These are phyloP conservation scores for Schizochytrium sp. DNA, from an alignment of 108 stramenopile species.

Conservation along the genomic window DNA sequence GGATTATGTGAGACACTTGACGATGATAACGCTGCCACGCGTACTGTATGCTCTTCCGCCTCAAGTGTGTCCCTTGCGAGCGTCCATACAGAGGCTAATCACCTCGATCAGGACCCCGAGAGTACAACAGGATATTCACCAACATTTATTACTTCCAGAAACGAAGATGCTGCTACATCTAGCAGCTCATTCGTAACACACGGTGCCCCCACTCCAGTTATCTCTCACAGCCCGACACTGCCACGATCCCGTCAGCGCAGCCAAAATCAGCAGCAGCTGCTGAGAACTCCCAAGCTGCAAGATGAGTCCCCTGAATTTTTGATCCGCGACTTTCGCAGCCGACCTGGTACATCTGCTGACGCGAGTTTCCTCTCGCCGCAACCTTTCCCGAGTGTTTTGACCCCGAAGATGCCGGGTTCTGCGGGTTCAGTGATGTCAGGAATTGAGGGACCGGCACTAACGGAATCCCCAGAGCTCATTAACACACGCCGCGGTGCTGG, in stretches of 20 bases:
- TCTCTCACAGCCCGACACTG: not conserved
- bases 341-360: not conserved
- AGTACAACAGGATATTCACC: constrained; percentile 12
- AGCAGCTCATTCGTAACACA: not conserved
- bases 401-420: not conserved
- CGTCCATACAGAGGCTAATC: no score
- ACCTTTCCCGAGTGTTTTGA: not conserved
- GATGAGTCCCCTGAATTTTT: constrained; percentile 2
- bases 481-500: not conserved
- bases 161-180: not conserved
- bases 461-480: not conserved
- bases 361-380: constrained; percentile 14
- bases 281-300: not conserved
- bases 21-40: not conserved
- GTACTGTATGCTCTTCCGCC: not conserved
- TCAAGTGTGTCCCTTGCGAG: not conserved
- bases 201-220: not conserved
- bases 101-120: not conserved
- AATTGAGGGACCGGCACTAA: not conserved
- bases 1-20: constrained; percentile 21
- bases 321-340: not conserved
- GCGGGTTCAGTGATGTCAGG: constrained; percentile 8
- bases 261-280: no score
- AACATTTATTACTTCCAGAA: not conserved
- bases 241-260: constrained; percentile 15